These are phyloP conservation scores for Fimicolochytrium jonesii DNA, from an alignment of 192 early-diverging fungal species.

Conservation along the genomic window DNA sequence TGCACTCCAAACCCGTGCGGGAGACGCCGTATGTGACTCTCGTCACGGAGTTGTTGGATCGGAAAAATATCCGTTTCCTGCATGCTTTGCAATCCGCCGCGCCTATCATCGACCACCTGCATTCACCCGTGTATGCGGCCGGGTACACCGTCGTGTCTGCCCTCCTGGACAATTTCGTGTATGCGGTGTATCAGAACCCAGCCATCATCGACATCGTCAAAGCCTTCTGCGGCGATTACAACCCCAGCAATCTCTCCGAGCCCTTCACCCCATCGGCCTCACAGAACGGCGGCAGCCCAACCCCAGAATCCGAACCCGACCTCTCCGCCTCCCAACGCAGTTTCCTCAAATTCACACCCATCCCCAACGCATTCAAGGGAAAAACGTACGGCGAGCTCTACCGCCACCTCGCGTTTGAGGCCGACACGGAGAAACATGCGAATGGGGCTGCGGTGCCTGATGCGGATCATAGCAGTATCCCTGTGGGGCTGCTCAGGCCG, in stretches of 20 bases:
- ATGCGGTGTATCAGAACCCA: not conserved
- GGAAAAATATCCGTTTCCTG: conserved; percentile 12
- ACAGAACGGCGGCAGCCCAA: not conserved
- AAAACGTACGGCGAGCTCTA: not conserved
- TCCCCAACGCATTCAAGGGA: not conserved
- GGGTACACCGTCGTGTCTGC: conserved; percentile 2
- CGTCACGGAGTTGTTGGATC: conserved; percentile 10
- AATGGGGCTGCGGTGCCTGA: too few relatives aligned
- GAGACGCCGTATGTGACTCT: too few relatives aligned
- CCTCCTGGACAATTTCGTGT: conserved; percentile 3
- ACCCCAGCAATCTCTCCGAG: too few relatives aligned
- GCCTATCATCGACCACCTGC: conserved; percentile 6
- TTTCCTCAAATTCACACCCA: not conserved
- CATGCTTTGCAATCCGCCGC: not conserved
- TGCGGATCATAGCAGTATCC: too few relatives aligned
- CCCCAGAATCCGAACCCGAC: not conserved
- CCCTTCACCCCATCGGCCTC: not conserved
- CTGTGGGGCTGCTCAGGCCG: not conserved
- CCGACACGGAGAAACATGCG: not conserved
- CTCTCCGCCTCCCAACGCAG: not conserved
- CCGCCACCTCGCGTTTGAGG: not conserved
- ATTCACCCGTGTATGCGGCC: conserved; percentile 4
- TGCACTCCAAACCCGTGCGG: too few relatives aligned
- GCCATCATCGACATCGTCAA: conserved; percentile 1
- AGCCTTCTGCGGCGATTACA: not conserved